Evolutionary conservation across 805 yeast species (phyloP), one percentile per base, ranked within the genome.

Genomic region (Lachancea waltii): DNA sequence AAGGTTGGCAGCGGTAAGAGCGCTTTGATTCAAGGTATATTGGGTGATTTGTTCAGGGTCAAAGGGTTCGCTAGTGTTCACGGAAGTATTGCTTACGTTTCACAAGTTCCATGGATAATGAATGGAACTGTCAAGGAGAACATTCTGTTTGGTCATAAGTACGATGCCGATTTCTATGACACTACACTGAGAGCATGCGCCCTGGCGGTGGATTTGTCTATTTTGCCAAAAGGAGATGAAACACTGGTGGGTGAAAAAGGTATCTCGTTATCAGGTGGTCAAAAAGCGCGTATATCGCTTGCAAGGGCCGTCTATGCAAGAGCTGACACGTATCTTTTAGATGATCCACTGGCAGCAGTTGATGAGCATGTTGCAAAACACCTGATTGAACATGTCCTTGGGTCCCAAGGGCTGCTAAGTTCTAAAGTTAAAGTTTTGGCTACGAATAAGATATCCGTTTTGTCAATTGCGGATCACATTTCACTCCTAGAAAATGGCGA

Each of bases 221-320:
- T 80, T 21, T 70, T 92, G 43, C 86, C 95, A 1, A 84, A 85
- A 54, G 95, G 96, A 38, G 97, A 92, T 58, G 70, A 70, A 36
- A 92, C 98, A 5, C 77, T 84, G 50, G 97, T 92, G 41, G 98
- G 98, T 46, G 98, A 92, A 65, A 86, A 90, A 60, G 98, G 98
- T 47, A 89, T 92, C 36, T 85, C 97, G 10, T 69, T 92, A 35
- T 85, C 95, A 29, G 98, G 98, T 36, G 98, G 98, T 31, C 98
- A 92, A 62, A 92, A 92, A 70, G 97, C 98, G 0, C 79, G 98
- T 59, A 71, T 92, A 25, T 80, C 95, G 1, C 72, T 92, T 37
- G 98, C 98, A 0, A 76, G 98, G 58, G 97, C 98, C 9, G 95
- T 92, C 7, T 92, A 92, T 58, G 75, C 95, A 9, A 73, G 97